Percentiles rank a stretch among this genome's conserved stretches.
Conservation (phyloP, 495 filamentous ascomycete genomes). For the Annulohypoxylon maeteangense region DNA sequence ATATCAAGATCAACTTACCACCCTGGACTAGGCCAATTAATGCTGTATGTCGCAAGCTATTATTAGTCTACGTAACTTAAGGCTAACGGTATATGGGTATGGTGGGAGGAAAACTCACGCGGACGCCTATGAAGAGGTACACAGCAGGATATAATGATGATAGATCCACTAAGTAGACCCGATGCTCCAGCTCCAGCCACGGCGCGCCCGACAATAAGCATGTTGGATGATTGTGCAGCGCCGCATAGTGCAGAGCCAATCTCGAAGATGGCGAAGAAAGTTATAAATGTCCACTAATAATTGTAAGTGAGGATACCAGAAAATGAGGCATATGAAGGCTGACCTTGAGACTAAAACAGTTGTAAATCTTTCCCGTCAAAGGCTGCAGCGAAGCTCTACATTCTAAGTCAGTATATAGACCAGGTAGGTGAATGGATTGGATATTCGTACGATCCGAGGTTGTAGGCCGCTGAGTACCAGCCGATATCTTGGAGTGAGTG, state of each 20-base stretch:
- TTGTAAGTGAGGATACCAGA: background rate
- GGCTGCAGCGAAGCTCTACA: constrained; percentile 48
- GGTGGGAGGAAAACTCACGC: constrained; percentile 3
- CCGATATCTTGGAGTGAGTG: constrained; percentile 58
- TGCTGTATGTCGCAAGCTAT: background rate
- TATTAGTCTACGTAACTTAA: constrained; percentile 27
- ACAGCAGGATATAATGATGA: constrained; percentile 57
- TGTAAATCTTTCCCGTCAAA: constrained; percentile 58
- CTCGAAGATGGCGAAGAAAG: constrained; percentile 54
- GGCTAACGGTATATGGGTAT: background rate
- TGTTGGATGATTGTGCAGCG: constrained; percentile 55
- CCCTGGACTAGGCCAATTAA: constrained; percentile 11
- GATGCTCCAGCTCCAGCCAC: constrained; percentile 59
- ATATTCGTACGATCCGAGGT: constrained; percentile 35
- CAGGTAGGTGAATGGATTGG: background rate
- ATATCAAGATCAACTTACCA: background rate
- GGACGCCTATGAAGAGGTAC: constrained; percentile 55
- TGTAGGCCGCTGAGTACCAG: constrained; percentile 61
- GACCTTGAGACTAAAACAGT: constrained; percentile 50
- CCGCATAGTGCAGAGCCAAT: constrained; percentile 62
- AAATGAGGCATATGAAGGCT: background rate
- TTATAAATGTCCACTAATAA: constrained; percentile 48
- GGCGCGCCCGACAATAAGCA: constrained; percentile 61
- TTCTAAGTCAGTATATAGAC: background rate
- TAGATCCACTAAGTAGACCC: constrained; percentile 58